A percentile compares a stretch with the other conserved stretches of the same genome.
These are phyloP conservation scores for Kodamaea nitidulidarum DNA, from an alignment of 805 yeast species.

Conservation along the genomic window DNA sequence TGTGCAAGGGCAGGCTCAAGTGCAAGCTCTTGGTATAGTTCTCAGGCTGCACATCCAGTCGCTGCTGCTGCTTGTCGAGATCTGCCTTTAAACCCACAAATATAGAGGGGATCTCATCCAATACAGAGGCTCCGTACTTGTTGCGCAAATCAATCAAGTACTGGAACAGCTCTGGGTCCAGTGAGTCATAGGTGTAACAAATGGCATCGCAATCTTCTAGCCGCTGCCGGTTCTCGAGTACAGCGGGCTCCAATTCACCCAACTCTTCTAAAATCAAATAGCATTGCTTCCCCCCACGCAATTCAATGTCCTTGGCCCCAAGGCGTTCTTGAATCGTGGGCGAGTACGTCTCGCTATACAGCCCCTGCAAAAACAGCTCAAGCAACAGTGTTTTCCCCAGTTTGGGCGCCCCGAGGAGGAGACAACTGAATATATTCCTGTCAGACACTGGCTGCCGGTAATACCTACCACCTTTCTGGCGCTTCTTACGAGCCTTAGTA, in stretches of 20 bases:
- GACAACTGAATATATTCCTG: slow-evolving; percentile 89
- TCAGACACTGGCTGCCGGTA: slow-evolving; percentile 72
- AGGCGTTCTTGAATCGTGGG: slow-evolving; percentile 80
- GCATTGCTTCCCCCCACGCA: slow-evolving; percentile 93
- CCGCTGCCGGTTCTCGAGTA: slow-evolving; percentile 63
- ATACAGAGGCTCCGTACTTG: slow-evolving; percentile 48
- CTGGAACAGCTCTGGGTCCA: slow-evolving; percentile 93
- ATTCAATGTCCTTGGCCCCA: slow-evolving; percentile 88
- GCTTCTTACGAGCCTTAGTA: slow-evolving; percentile 72
- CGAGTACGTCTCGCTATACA: slow-evolving; percentile 63
- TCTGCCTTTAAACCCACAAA: slow-evolving; percentile 95
- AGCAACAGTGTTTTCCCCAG: slow-evolving; percentile 85
- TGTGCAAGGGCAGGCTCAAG: slow-evolving; percentile 82
- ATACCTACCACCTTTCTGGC: slow-evolving; percentile 59
- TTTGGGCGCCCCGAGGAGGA: slow-evolving; percentile 76
- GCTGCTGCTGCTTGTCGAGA: slow-evolving; percentile 89
- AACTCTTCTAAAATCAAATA: slow-evolving; percentile 86
- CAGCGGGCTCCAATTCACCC: slow-evolving; percentile 81
- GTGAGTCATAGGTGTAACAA: slow-evolving; percentile 87
- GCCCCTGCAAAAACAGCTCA: slow-evolving; percentile 68
- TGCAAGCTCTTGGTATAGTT: slow-evolving; percentile 63
- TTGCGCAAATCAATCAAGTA: slow-evolving; percentile 68
- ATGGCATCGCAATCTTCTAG: slow-evolving; percentile 86
- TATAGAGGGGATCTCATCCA: slow-evolving; percentile 69
- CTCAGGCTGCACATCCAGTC: slow-evolving; percentile 84